Percentiles rank a stretch among this genome's conserved stretches.
These are phyloP conservation scores for Lolium rigidum DNA, from an alignment of 176 grass and related monocot species.

Conservation along the genomic window DNA sequence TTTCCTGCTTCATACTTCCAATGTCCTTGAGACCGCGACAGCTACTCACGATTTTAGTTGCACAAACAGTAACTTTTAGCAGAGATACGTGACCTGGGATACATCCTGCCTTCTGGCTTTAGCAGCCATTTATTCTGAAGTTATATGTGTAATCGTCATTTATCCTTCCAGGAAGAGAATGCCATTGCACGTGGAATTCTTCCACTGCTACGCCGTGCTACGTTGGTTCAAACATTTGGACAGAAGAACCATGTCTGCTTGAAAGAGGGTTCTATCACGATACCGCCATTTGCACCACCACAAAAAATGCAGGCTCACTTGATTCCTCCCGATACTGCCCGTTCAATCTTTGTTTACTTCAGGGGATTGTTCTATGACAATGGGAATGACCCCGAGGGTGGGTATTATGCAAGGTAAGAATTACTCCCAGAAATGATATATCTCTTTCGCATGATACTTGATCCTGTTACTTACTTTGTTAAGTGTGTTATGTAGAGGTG, in stretches of 20 bases:
- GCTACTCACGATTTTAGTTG: slow-evolving; percentile 29
- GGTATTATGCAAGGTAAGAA: slow-evolving; percentile 82
- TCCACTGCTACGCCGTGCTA: slow-evolving; percentile 65
- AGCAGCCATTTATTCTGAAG: neutral
- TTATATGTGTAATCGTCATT: slow-evolving; percentile 16
- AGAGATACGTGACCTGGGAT: neutral
- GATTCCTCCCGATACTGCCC: slow-evolving; percentile 67
- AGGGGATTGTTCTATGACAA: slow-evolving; percentile 85
- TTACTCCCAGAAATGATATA: neutral
- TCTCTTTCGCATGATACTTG: neutral
- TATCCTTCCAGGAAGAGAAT: slow-evolving; percentile 72
- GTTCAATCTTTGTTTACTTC: slow-evolving; percentile 90
- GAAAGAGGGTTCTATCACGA: slow-evolving; percentile 86
- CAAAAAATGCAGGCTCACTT: slow-evolving; percentile 94
- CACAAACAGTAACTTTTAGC: neutral
- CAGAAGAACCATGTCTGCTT: slow-evolving; percentile 90
- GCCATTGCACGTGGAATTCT: slow-evolving; percentile 83
- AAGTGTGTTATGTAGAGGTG: slow-evolving; percentile 54
- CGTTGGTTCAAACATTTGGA: slow-evolving; percentile 83
- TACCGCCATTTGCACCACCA: slow-evolving; percentile 88
- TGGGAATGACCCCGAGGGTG: slow-evolving; percentile 87
- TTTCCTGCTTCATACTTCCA: neutral
- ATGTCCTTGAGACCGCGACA: neutral
- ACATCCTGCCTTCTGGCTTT: neutral
- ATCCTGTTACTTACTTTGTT: slow-evolving; percentile 5